phyloP scores from a whole-genome alignment of 345 rosid genomes.

The Tarenaya hassleriana region DNA sequence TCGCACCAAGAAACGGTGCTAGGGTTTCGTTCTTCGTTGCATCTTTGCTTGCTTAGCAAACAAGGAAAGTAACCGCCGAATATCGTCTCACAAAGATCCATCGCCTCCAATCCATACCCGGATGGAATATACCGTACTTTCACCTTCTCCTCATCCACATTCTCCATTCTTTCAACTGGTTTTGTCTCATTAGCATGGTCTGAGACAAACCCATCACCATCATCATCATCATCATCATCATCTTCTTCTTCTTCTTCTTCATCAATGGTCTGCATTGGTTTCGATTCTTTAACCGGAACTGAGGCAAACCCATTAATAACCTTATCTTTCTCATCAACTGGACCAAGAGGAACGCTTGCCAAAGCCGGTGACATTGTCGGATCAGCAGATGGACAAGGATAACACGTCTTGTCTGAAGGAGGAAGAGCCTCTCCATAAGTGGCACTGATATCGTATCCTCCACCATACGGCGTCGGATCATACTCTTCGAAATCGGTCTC shows the following conservation, averaged over 20 bases:
- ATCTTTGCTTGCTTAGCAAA: slow-evolving; percentile 30
- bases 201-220: not conserved
- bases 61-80: slow-evolving; percentile 88
- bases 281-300: slow-evolving; percentile 25
- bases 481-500: slow-evolving; percentile 54
- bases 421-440: slow-evolving; percentile 67
- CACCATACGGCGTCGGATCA: slow-evolving; percentile 70
- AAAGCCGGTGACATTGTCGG: slow-evolving; percentile 23
- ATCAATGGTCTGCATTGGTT: slow-evolving; percentile 16
- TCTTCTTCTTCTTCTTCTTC: slow-evolving; percentile 17
- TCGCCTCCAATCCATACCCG: slow-evolving; percentile 72
- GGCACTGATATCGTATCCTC: slow-evolving; percentile 52
- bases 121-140: slow-evolving; percentile 44
- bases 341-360: slow-evolving; percentile 29
- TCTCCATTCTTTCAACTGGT: slow-evolving; percentile 3
- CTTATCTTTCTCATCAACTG: slow-evolving; percentile 27
- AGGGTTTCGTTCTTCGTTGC: not conserved
- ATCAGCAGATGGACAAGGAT: slow-evolving; percentile 39
- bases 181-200: not conserved
- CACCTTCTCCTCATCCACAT: slow-evolving; percentile 20
- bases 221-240: not conserved
- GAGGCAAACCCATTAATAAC: slow-evolving; percentile 14
- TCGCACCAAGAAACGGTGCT: slow-evolving; percentile 22
- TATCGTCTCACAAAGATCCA: slow-evolving; percentile 67
- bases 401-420: slow-evolving; percentile 49